Conservation (phyloP, 441 rosid species). For the Euphorbia schlechtendalii region DNA sequence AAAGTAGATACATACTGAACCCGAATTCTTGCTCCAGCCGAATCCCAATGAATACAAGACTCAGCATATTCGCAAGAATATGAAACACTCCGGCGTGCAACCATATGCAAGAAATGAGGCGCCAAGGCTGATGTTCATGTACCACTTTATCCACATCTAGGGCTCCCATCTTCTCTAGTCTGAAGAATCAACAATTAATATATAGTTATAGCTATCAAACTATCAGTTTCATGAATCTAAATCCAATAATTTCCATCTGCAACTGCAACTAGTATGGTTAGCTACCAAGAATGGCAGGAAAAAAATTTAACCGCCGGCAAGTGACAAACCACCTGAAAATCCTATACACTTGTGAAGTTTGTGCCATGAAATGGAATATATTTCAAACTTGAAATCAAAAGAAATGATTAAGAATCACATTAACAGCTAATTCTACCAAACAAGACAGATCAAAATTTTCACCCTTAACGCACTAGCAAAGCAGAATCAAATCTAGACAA, state of each 20-base stretch:
- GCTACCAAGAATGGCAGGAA: too few relatives aligned
- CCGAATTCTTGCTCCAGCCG: conserved; percentile 95
- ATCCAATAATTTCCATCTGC: too few relatives aligned
- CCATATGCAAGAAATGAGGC: conserved; percentile 28
- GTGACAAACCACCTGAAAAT: background rate
- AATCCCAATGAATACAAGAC: conserved; percentile 82
- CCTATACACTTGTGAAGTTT: background rate
- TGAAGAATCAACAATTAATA: conserved; percentile 22
- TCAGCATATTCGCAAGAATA: conserved; percentile 87
- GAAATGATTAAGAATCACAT: background rate
- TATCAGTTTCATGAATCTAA: too few relatives aligned
- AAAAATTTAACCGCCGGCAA: background rate
- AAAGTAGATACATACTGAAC: conserved; percentile 43
- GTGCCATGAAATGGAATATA: background rate
- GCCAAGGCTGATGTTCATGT: conserved; percentile 57
- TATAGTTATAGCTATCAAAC: background rate
- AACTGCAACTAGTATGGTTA: too few relatives aligned
- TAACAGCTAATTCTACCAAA: background rate
- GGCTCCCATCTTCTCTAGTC: conserved; percentile 84
- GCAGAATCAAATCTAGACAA: background rate
- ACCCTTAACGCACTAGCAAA: background rate
- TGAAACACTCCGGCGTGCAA: conserved; percentile 67
- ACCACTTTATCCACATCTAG: conserved; percentile 47
- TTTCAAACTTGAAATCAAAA: background rate
- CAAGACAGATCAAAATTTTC: background rate